A percentile compares a stretch with the other conserved stretches of the same genome.
Evolutionary conservation across 108 stramenopile species (phyloP).

Genomic region (Skeletonema menzelii): DNA sequence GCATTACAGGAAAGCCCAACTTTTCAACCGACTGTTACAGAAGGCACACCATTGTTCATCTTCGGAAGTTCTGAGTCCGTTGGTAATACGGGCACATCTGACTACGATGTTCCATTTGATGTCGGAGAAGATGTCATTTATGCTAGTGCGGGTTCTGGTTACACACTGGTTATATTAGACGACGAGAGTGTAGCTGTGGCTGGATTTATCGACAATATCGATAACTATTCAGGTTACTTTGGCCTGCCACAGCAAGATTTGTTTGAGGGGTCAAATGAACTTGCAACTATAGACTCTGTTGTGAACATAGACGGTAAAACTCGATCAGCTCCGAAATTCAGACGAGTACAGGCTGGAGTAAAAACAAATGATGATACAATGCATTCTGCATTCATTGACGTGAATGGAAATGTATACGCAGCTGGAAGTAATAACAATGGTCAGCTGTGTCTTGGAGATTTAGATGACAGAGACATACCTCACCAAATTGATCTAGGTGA

Average conservation of each 20-base stretch:
- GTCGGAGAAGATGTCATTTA: background rate
- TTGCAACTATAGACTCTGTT: slow-evolving; percentile 9
- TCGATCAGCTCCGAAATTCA: slow-evolving; percentile 6
- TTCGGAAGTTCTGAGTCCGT: background rate
- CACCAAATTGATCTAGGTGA: slow-evolving; percentile 20
- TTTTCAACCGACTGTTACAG: background rate
- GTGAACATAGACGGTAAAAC: slow-evolving; percentile 9
- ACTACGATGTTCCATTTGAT: background rate
- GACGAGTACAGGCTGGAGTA: slow-evolving; percentile 11
- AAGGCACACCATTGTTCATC: background rate
- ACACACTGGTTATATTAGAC: slow-evolving; percentile 10
- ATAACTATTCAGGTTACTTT: slow-evolving; percentile 20
- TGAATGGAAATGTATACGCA: slow-evolving; percentile 24
- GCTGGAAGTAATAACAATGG: slow-evolving; percentile 32
- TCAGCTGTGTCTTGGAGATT: slow-evolving; percentile 26
- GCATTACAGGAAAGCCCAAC: background rate
- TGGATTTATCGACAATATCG: slow-evolving; percentile 12
- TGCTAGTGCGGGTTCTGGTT: slow-evolving; percentile 11
- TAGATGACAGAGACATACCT: slow-evolving; percentile 19
- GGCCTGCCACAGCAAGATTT: slow-evolving; percentile 4
- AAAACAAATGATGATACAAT: slow-evolving; percentile 1
- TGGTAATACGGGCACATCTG: background rate
- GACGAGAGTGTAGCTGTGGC: slow-evolving; percentile 17
- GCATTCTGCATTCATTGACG: slow-evolving; percentile 34
- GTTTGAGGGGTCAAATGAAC: slow-evolving; percentile 15